A percentile compares a stretch with the other conserved stretches of the same genome.
Evolutionary conservation across 306 rosid species (phyloP).

Genomic region (Fragaria nilgerrensis): DNA sequence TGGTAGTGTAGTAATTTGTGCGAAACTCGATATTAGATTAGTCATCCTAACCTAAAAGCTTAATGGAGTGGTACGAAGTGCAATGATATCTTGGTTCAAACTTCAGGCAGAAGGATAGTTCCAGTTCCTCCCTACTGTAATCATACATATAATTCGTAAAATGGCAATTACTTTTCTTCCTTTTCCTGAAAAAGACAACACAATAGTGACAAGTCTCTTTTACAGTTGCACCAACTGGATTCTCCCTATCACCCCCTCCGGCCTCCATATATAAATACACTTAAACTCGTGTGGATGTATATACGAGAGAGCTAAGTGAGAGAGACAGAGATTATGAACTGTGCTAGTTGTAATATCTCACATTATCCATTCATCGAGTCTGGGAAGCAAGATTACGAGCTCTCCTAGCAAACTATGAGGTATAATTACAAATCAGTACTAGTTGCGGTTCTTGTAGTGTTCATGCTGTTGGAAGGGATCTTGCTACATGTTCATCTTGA

Average conservation of each 20-base stretch:
- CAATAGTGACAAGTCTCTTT: conserved; percentile 5
- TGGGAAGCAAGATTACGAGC: not conserved
- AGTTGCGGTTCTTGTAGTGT: not conserved
- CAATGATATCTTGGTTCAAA: not conserved
- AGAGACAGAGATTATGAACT: conserved; percentile 7
- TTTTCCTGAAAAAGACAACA: not conserved
- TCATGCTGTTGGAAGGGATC: conserved; percentile 19
- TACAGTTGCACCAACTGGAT: not conserved
- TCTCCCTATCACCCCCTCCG: not conserved
- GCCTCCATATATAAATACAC: not conserved
- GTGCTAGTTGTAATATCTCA: not conserved
- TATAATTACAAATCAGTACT: conserved; percentile 5
- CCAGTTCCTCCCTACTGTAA: not conserved
- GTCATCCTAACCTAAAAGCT: no score
- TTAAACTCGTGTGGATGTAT: not conserved
- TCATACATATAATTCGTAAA: not conserved
- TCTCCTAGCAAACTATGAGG: conserved; percentile 13
- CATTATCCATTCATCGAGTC: not conserved
- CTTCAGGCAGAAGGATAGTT: not conserved
- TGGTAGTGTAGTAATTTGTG: not conserved
- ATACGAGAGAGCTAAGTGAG: not conserved
- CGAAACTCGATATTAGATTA: not conserved
- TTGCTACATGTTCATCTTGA: not conserved
- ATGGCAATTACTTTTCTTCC: not conserved
- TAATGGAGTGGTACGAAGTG: not conserved